Evolutionary conservation across 1,284 basidiomycete genomes (phyloP).

Genomic region (Garcileccinum viscosum): DNA sequence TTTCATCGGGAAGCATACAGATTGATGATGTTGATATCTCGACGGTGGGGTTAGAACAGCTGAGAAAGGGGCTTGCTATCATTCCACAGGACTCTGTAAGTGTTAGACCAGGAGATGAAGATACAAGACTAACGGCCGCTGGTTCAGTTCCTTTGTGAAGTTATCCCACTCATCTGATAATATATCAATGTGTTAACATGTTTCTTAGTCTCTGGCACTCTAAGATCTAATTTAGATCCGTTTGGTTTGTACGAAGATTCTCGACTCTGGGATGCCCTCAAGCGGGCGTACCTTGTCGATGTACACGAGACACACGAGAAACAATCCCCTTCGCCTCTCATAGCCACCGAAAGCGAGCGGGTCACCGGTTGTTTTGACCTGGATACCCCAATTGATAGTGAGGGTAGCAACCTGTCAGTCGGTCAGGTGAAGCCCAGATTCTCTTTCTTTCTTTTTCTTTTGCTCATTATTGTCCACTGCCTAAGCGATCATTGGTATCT

Average conservation of each 20-base stretch:
- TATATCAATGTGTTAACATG: constrained; percentile 6
- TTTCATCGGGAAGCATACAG: constrained; percentile 66
- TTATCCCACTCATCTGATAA: not conserved
- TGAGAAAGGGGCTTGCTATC: constrained; percentile 75
- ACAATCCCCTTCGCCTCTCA: constrained; percentile 1
- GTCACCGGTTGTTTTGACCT: constrained; percentile 69
- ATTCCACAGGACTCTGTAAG: constrained; percentile 90
- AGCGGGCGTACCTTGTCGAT: constrained; percentile 78
- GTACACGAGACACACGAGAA: constrained; percentile 27
- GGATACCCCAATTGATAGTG: constrained; percentile 83
- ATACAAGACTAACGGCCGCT: not conserved
- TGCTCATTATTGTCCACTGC: constrained; percentile 31
- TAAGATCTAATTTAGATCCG: constrained; percentile 84
- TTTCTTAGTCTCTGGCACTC: constrained; percentile 71
- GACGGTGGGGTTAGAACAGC: constrained; percentile 67
- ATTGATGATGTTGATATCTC: constrained; percentile 76
- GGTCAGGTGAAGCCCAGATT: constrained; percentile 51
- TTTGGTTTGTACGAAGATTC: constrained; percentile 79
- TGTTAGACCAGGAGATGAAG: not conserved
- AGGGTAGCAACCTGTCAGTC: constrained; percentile 83
- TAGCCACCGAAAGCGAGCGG: not conserved
- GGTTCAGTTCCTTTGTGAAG: constrained; percentile 28
- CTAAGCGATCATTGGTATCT: constrained; percentile 79
- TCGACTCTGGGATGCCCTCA: constrained; percentile 82
- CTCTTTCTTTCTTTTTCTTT: constrained; percentile 50